Evolutionary conservation across 768 basidiomycete species (phyloP), one percentile per base, ranked within the genome.

Genomic region (Lactarius hengduanensis): DNA sequence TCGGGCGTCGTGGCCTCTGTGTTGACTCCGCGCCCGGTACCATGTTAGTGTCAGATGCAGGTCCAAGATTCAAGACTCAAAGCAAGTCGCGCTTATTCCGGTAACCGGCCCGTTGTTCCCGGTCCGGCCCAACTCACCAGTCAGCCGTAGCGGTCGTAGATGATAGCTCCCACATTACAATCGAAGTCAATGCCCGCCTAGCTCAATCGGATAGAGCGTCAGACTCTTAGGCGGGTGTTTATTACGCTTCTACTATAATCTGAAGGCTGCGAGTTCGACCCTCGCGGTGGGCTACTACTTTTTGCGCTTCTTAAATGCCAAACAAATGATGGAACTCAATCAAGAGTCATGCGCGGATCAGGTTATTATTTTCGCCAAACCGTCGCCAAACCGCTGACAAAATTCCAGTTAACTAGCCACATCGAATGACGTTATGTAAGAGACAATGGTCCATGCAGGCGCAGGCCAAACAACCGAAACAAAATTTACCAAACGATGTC

Each of bases 161-260:
- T n/a, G n/a, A n/a, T 53, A 53, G 50, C 22, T 26, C n/a, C 5
- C 50, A 26, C 22, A 53, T 5, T 26, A 26, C 26, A 26, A 26
- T 53, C 50, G 15, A 53, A 26, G 6, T 1, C 30, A 67, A 60
- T 69, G 82, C 82, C 83, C 81, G 83, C 82, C 82, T 84, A 84
- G 83, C 82, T 84, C 83, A 83, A 83, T 83, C 82, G 82, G 82
- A 83, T 84, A 83, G 83, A 84, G 82, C 82, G 82, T 83, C 82
- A 84, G 82, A 83, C 82, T 83, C 82, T 83, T 84, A 84, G 22
- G 6, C 26, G 13, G 26, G 50, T 53, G 50, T 26, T 7, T 5
- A 15, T 50, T 26, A 15, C 5, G 1, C 43, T 8, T 3, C 3
- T 26, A 13, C 2, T 53, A 3, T 26, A 26, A 82, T 82, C 82